These are phyloP conservation scores for Exophiala phaeomuriformis DNA, from an alignment of 2,329 filamentous ascomycete genomes.

Conservation along the genomic window DNA sequence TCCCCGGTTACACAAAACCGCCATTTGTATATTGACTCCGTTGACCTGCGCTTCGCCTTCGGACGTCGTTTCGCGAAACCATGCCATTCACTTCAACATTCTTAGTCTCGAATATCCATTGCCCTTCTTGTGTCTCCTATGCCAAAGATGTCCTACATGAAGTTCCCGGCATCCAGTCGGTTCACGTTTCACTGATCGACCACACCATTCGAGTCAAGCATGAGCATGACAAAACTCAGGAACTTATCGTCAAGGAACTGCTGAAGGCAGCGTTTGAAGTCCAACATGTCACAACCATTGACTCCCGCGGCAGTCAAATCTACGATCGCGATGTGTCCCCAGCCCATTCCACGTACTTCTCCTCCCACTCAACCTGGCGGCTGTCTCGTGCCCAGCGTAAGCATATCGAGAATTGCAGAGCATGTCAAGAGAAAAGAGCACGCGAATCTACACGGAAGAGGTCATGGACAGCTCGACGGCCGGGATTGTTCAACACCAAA, in stretches of 20 bases:
- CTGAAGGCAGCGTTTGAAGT: conserved; percentile 43
- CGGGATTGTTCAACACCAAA: not conserved
- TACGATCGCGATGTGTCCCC: conserved; percentile 33
- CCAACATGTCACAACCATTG: conserved; percentile 37
- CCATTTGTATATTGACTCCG: not conserved
- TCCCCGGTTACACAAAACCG: not conserved
- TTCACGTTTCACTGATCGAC: conserved; percentile 40
- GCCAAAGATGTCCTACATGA: conserved; percentile 38
- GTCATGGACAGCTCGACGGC: conserved; percentile 16
- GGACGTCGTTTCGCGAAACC: not conserved
- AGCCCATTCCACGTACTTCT: not conserved
- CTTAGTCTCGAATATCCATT: conserved; percentile 44
- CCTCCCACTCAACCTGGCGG: conserved; percentile 13
- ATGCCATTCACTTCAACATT: conserved; percentile 32
- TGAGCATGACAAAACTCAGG: conserved; percentile 28
- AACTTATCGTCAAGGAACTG: conserved; percentile 34
- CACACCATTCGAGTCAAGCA: conserved; percentile 41
- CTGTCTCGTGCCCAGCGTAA: conserved; percentile 27
- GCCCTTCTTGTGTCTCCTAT: conserved; percentile 42
- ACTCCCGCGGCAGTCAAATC: conserved; percentile 30
- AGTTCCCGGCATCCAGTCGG: conserved; percentile 31
- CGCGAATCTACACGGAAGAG: conserved; percentile 22
- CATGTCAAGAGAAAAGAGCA: conserved; percentile 40
- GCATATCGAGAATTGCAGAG: conserved; percentile 47
- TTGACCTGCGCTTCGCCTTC: not conserved